phyloP scores from a whole-genome alignment of 2,329 filamentous ascomycete genomes.

The Pseudogymnoascus sp. region DNA sequence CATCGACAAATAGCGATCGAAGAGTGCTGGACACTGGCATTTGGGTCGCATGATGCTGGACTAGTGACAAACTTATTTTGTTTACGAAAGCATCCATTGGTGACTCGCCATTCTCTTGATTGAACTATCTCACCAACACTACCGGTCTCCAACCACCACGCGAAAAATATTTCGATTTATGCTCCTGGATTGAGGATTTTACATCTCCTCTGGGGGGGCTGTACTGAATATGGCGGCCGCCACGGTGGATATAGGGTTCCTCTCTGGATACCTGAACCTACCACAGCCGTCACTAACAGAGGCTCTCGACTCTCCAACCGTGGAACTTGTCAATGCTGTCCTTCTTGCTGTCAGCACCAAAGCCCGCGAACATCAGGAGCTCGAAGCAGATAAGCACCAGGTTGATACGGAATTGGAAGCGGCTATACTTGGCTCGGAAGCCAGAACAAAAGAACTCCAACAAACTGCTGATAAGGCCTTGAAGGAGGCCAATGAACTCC shows the following conservation, averaged over 20 bases:
- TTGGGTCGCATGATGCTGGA: constrained; percentile 3
- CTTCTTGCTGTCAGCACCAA: constrained; percentile 68
- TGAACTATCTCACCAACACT: neutral
- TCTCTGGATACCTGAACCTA: constrained; percentile 63
- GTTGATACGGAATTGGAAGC: constrained; percentile 91
- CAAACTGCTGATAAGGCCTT: constrained; percentile 72
- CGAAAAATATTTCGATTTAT: constrained; percentile 3
- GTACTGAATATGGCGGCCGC: constrained; percentile 46
- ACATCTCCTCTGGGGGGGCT: neutral
- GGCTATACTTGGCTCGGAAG: constrained; percentile 73
- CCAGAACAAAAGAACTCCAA: constrained; percentile 74
- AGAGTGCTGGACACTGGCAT: constrained; percentile 7
- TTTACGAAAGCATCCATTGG: neutral
- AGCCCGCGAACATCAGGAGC: constrained; percentile 70
- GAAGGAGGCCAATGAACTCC: constrained; percentile 73
- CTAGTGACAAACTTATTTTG: constrained; percentile 2
- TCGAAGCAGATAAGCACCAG: constrained; percentile 81
- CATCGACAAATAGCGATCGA: constrained; percentile 4
- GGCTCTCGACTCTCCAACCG: constrained; percentile 60
- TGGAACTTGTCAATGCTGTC: constrained; percentile 67
- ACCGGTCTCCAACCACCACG: neutral
- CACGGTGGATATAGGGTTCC: constrained; percentile 60
- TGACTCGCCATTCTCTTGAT: neutral
- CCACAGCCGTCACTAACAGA: constrained; percentile 54
- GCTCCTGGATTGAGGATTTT: neutral